Percentiles rank a stretch among this genome's conserved stretches.
These are phyloP conservation scores for Malassezia japonica DNA, from an alignment of 1,284 basidiomycete species.

Conservation along the genomic window DNA sequence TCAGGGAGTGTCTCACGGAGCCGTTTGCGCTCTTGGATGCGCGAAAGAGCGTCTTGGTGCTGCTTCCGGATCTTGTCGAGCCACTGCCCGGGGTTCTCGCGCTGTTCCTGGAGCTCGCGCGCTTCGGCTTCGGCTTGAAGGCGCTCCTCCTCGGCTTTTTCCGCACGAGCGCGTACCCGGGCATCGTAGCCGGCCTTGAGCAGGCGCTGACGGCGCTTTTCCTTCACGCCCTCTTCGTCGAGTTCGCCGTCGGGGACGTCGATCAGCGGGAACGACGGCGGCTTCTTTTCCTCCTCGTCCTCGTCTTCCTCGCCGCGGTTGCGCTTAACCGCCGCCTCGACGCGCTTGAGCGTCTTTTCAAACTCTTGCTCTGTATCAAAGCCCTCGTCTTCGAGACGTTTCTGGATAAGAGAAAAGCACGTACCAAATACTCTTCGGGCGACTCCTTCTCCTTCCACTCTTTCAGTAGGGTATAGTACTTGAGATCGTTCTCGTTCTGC, in stretches of 20 bases:
- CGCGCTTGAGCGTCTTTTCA: constrained; percentile 68
- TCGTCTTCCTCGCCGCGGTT: constrained; percentile 63
- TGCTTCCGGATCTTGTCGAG: constrained; percentile 27
- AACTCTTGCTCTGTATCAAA: constrained; percentile 60
- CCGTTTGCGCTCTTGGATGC: constrained; percentile 75
- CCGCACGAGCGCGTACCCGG: constrained; percentile 68
- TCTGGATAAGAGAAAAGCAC: constrained; percentile 25
- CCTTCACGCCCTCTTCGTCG: constrained; percentile 83
- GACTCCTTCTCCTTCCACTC: constrained; percentile 61
- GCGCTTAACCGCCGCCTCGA: constrained; percentile 61
- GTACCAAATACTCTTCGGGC: constrained; percentile 65
- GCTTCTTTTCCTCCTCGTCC: constrained; percentile 55
- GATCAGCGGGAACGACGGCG: constrained; percentile 72
- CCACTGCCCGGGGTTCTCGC: constrained; percentile 37
- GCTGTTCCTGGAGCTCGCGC: constrained; percentile 70
- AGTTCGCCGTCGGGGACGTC: constrained; percentile 87
- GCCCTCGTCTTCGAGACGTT: constrained; percentile 54
- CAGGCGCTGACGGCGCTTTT: constrained; percentile 85
- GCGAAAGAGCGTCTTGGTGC: constrained; percentile 58
- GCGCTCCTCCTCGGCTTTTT: constrained; percentile 69
- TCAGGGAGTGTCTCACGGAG: constrained; percentile 74
- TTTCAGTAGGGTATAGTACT: constrained; percentile 61
- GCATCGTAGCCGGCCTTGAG: constrained; percentile 93
- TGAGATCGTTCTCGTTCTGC: constrained; percentile 73
- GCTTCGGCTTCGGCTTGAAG: constrained; percentile 56